Evolutionary conservation across 768 basidiomycete genomes (phyloP), one percentile per base, ranked within the genome.

Genomic region (Kwoniella dejecticola): DNA sequence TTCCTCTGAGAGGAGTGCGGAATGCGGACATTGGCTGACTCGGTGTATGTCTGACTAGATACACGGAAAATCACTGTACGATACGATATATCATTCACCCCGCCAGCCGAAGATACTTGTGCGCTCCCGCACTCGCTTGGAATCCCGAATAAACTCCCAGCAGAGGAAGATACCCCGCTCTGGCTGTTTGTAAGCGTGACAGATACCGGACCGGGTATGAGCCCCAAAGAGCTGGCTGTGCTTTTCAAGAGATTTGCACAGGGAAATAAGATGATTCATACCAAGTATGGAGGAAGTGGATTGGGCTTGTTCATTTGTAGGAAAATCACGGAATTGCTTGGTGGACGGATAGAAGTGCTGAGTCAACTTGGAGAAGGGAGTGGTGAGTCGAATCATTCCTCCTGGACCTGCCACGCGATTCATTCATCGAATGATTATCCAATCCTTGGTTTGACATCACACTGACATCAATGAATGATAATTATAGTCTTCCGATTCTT

Each of bases 231-330:
- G 52, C 60, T 74, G 17, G 57, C 67, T 0, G 63, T 67, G 36
- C 56, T 79, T 17, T 79, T 79, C 62, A 68, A 77, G 33, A 58
- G 71, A 10, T 76, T 77, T 60, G 64, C 65, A 44, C 70, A 78
- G 66, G 69, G 68, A 3, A 75, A 71, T 17, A 71, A 72, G 15
- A 68, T 75, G 64, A 75, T 72, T 1, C 72, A 74, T 50, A 71
- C 71, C 17, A 66, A 71, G 21, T 78, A 72, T 58, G 79, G 77
- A 3, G 79, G 79, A 8, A 68, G 65, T 11, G 79, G 79, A 3
- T 59, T 79, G 3, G 79, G 77, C 0, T 50, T 79, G 13, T 78
- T 75, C 68, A 70, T 78, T 55, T 72, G 69, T 48, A 56, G 68
- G 33, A 77, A 75, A 48, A 70, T 79, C 31, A 75, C 72, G 26